Percentiles rank a stretch among this genome's conserved stretches.
Evolutionary conservation across 1,284 basidiomycete genomes (phyloP).

Genomic region (Pyrrhoderma lamaoense): DNA sequence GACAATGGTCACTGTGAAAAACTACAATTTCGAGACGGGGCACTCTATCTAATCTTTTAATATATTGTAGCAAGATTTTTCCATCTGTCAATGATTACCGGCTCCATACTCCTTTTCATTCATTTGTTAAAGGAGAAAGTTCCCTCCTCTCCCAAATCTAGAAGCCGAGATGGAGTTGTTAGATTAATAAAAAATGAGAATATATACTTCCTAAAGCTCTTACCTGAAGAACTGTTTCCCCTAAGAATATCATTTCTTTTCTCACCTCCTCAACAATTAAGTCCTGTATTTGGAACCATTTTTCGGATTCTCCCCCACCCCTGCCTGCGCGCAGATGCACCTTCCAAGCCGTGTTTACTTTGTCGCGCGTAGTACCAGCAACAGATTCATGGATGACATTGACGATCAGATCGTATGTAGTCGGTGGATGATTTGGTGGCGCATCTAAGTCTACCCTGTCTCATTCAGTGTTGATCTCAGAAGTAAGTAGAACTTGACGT

Average conservation of each 20-base stretch:
- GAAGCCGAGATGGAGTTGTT: conserved; percentile 10
- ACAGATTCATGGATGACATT: conserved; percentile 94
- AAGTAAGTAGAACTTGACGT: conserved; percentile 29
- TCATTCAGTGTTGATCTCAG: conserved; percentile 18
- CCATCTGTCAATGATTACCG: neutral
- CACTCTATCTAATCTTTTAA: no score
- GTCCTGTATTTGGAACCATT: conserved; percentile 97
- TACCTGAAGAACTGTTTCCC: conserved; percentile 93
- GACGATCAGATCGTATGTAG: conserved; percentile 89
- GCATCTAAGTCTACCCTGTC: conserved; percentile 65
- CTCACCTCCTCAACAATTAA: conserved; percentile 92
- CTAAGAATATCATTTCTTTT: conserved; percentile 96
- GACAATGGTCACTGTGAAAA: no score
- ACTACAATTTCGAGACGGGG: no score
- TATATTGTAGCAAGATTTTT: no score
- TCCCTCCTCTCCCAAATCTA: conserved; percentile 65
- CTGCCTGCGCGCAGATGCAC: conserved; percentile 76
- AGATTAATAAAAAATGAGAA: conserved; percentile 3
- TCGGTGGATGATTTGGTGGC: conserved; percentile 47
- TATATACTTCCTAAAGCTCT: conserved; percentile 10
- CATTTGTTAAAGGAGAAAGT: conserved; percentile 24
- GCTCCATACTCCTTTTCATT: conserved; percentile 17
- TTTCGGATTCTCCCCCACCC: conserved; percentile 78
- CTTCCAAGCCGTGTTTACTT: conserved; percentile 87
- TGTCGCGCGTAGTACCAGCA: conserved; percentile 88